Conservation (phyloP, 306 rosid genomes). For the Prunus mira region DNA sequence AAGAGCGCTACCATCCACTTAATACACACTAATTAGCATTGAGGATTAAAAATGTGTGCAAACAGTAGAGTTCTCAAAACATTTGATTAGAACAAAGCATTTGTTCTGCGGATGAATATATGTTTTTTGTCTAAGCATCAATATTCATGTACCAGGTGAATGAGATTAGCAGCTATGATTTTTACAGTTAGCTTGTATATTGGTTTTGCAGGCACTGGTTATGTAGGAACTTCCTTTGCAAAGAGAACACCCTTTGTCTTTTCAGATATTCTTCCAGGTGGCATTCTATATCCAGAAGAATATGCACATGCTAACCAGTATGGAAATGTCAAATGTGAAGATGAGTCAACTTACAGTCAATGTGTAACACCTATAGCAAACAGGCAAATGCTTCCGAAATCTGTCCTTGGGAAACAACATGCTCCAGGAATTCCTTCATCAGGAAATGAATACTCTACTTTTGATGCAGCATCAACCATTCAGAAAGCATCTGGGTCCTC, state of each 20-base stretch:
- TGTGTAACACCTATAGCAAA: slow-evolving; percentile 26
- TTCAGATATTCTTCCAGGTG: slow-evolving; percentile 47
- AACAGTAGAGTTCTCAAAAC: slow-evolving; percentile 14
- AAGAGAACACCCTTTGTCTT: slow-evolving; percentile 46
- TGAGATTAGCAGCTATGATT: neutral
- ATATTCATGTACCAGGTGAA: slow-evolving; percentile 7
- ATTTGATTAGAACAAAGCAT: slow-evolving; percentile 27
- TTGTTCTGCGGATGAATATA: slow-evolving; percentile 26
- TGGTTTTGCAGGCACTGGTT: slow-evolving; percentile 39
- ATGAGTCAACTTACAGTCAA: slow-evolving; percentile 38
- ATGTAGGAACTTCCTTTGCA: slow-evolving; percentile 39
- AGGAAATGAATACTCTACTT: slow-evolving; percentile 17
- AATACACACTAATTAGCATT: neutral
- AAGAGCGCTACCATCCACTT: slow-evolving; percentile 15
- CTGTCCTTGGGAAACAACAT: slow-evolving; percentile 23
- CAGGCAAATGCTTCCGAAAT: slow-evolving; percentile 22
- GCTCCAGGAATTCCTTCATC: slow-evolving; percentile 18
- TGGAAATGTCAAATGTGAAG: slow-evolving; percentile 50
- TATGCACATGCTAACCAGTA: slow-evolving; percentile 35
- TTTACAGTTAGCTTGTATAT: slow-evolving; percentile 4
- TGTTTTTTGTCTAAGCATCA: neutral
- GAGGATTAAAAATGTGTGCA: slow-evolving; percentile 8
- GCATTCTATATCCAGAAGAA: slow-evolving; percentile 43
- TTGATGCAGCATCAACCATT: slow-evolving; percentile 8
- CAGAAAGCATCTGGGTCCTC: slow-evolving; percentile 44